Evolutionary conservation across 352 stramenopile genomes (phyloP).

Genomic region (Phytophthora boehmeriae): DNA sequence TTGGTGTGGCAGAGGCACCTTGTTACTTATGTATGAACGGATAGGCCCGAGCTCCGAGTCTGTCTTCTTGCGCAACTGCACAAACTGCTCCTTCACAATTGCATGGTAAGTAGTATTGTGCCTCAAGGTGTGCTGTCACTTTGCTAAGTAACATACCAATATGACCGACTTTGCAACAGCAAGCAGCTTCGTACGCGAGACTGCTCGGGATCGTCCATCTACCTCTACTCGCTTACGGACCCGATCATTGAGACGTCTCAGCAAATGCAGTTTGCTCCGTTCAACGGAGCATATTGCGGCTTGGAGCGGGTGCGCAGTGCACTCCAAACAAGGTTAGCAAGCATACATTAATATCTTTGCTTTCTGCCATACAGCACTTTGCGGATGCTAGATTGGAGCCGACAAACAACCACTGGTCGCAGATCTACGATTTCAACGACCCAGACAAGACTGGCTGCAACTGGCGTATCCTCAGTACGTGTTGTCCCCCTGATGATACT

Average conservation of each 20-base stretch:
- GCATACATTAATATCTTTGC: too few relatives aligned
- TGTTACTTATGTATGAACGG: too few relatives aligned
- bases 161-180: conserved; percentile 26
- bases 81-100: conserved; percentile 90
- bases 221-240: conserved; percentile 91
- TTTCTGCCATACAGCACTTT: conserved; percentile 57
- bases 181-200: conserved; percentile 92
- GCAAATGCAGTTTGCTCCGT: conserved; percentile 88
- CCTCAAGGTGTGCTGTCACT: background rate
- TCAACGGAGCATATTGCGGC: conserved; percentile 86
- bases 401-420: conserved; percentile 90
- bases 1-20: too few relatives aligned
- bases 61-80: conserved; percentile 92
- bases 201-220: conserved; percentile 82
- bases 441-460: conserved; percentile 77
- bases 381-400: conserved; percentile 70
- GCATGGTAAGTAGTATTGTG: conserved; percentile 56
- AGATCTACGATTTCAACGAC: conserved; percentile 94
- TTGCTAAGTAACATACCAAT: conserved; percentile 6
- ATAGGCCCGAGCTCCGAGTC: conserved; percentile 82
- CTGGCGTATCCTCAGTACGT: conserved; percentile 69
- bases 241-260: conserved; percentile 92
- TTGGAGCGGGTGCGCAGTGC: conserved; percentile 46
- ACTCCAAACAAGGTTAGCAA: background rate
- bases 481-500: background rate